Percentiles rank a stretch among this genome's conserved stretches.
Evolutionary conservation across 2,329 filamentous ascomycete species (phyloP).

Genomic region (Fusarium bactridioides): DNA sequence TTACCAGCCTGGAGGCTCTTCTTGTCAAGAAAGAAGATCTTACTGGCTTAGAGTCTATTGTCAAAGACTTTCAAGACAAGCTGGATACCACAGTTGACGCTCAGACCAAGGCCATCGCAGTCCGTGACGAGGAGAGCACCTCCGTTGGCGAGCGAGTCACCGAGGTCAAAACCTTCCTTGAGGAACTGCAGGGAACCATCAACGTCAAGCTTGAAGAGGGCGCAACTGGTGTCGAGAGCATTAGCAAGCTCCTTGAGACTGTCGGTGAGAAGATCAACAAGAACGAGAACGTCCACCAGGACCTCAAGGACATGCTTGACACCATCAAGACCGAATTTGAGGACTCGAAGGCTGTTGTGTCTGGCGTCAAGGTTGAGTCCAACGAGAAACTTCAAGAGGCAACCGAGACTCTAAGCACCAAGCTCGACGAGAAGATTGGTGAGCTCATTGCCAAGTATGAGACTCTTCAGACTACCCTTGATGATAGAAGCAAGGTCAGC

Average conservation of each 20-base stretch:
- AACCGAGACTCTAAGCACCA: conserved; percentile 61
- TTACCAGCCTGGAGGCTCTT: conserved; percentile 71
- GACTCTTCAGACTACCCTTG: conserved; percentile 77
- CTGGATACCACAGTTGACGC: conserved; percentile 73
- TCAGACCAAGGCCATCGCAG: conserved; percentile 80
- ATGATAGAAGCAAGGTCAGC: conserved; percentile 75
- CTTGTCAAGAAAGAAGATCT: conserved; percentile 77
- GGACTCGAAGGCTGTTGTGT: conserved; percentile 80
- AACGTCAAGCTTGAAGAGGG: conserved; percentile 81
- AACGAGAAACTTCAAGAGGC: conserved; percentile 77
- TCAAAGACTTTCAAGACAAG: conserved; percentile 76
- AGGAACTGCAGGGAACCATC: conserved; percentile 79
- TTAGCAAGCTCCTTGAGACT: conserved; percentile 74
- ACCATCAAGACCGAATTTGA: conserved; percentile 88
- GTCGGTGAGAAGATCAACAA: conserved; percentile 69
- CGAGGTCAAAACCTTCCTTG: conserved; percentile 79
- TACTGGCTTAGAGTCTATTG: conserved; percentile 69
- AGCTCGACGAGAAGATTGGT: conserved; percentile 72
- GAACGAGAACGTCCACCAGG: conserved; percentile 66
- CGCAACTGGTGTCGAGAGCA: conserved; percentile 72
- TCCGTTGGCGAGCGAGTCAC: conserved; percentile 79
- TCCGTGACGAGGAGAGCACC: conserved; percentile 83
- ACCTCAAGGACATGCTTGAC: conserved; percentile 75
- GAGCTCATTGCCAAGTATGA: conserved; percentile 89
- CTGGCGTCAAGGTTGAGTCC: conserved; percentile 81